Percentiles rank a stretch among this genome's conserved stretches.
These are phyloP conservation scores for Jasminum sambac DNA, from an alignment of 257 asterid species.

Conservation along the genomic window DNA sequence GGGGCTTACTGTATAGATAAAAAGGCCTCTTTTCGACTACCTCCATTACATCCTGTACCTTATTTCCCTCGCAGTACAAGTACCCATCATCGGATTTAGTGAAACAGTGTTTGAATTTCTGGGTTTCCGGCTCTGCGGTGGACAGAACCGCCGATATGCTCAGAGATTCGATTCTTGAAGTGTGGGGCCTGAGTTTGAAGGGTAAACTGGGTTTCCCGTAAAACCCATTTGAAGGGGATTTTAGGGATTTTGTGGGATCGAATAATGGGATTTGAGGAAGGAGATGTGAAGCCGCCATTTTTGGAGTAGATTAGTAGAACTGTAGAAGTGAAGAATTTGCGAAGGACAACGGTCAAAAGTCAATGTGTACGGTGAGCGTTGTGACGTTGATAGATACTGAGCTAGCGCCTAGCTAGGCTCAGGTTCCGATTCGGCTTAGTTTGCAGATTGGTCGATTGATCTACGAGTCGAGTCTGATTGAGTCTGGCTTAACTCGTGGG, in stretches of 20 bases:
- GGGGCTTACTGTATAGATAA: slow-evolving; percentile 84
- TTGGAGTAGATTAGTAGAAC: no score
- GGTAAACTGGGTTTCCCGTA: slow-evolving; percentile 32
- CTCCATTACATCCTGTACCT: slow-evolving; percentile 75
- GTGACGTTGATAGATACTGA: no score
- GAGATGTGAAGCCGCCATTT: slow-evolving; percentile 72
- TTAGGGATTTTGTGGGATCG: slow-evolving; percentile 26
- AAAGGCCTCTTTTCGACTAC: slow-evolving; percentile 75
- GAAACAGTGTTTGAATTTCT: slow-evolving; percentile 74
- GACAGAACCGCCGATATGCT: slow-evolving; percentile 56
- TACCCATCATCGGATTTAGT: slow-evolving; percentile 70
- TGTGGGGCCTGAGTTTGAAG: slow-evolving; percentile 49
- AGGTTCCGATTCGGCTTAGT: no score
- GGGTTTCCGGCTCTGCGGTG: slow-evolving; percentile 53
- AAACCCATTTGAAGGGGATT: slow-evolving; percentile 24
- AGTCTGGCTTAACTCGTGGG: no score
- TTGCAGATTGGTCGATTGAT: no score
- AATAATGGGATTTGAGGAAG: slow-evolving; percentile 43
- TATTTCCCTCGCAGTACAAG: slow-evolving; percentile 67
- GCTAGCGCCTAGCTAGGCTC: no score
- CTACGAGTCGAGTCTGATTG: no score
- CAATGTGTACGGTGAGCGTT: no score
- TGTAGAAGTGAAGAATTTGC: no score
- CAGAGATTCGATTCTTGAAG: slow-evolving; percentile 32
- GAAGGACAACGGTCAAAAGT: no score